Percentiles rank a stretch among this genome's conserved stretches.
phyloP scores from a whole-genome alignment of 2,329 filamentous ascomycete genomes.

The Claviceps paspali region DNA sequence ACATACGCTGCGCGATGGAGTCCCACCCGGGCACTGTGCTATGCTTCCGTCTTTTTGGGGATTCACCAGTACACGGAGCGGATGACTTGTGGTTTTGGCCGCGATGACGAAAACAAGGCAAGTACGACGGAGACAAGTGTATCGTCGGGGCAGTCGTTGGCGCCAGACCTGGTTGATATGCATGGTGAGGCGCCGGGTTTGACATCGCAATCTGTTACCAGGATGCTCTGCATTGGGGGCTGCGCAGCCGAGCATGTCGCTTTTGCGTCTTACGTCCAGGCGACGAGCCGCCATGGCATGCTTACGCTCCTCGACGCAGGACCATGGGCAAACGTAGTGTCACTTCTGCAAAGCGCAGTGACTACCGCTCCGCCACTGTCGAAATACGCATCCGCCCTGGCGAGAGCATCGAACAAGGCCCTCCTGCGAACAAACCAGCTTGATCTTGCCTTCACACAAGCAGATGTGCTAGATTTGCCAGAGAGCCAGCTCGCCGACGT shows the following conservation, averaged over 20 bases:
- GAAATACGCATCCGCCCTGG: conserved; percentile 34
- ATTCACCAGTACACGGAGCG: conserved; percentile 20
- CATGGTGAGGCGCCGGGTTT: background rate
- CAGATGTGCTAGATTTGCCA: conserved; percentile 32
- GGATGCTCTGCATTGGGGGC: conserved; percentile 36
- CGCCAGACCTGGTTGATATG: background rate
- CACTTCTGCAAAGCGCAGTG: conserved; percentile 40
- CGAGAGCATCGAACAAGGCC: conserved; percentile 27
- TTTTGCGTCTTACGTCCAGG: conserved; percentile 29
- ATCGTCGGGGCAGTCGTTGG: background rate
- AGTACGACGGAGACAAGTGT: too few species aligned
- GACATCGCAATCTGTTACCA: conserved; percentile 13
- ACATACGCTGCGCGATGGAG: conserved; percentile 88
- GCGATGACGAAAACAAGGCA: too few species aligned
- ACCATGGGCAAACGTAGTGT: conserved; percentile 53
- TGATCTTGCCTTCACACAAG: conserved; percentile 26
- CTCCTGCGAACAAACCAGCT: conserved; percentile 27
- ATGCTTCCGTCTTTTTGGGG: conserved; percentile 40
- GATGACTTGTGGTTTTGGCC: too few species aligned
- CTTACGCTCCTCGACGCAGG: conserved; percentile 68
- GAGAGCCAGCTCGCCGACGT: conserved; percentile 17
- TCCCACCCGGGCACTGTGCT: conserved; percentile 69
- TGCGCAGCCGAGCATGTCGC: conserved; percentile 47
- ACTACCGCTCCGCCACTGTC: conserved; percentile 34
- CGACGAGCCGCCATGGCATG: conserved; percentile 13